Conservation (phyloP, 805 yeast genomes). For the Spencermartinsiella europaea region DNA sequence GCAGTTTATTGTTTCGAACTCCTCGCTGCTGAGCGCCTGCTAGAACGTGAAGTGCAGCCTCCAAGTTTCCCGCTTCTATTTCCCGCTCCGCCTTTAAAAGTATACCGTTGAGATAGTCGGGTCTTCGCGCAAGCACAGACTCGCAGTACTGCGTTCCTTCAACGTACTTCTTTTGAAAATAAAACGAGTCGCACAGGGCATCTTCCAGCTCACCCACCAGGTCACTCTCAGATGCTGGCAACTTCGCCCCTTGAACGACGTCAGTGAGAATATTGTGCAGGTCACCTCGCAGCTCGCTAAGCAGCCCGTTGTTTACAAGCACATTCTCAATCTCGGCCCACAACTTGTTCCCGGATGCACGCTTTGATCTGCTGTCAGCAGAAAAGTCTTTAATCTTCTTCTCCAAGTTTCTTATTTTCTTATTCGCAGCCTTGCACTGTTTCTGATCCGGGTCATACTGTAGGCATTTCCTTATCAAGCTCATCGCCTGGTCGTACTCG, state of each 20-base stretch:
- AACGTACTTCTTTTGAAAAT: conserved; percentile 28
- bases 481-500: conserved; percentile 48
- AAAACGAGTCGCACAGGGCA: conserved; percentile 39
- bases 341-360: conserved; percentile 23
- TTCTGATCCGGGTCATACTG: conserved; percentile 69
- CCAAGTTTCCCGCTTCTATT: conserved; percentile 19
- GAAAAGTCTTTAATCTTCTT: conserved; percentile 22
- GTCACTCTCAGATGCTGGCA: conserved; percentile 4
- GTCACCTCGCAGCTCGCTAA: conserved; percentile 16
- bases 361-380: conserved; percentile 15
- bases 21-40: conserved; percentile 18
- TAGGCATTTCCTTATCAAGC: conserved; percentile 59
- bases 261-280: conserved; percentile 4
- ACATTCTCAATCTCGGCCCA: conserved; percentile 16
- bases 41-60: conserved; percentile 17
- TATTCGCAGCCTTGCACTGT: conserved; percentile 45
- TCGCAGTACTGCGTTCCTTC: conserved; percentile 29
- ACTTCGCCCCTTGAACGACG: not conserved
- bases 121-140: conserved; percentile 19
- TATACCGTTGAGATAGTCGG: conserved; percentile 36
- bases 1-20: conserved; percentile 15
- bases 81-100: conserved; percentile 18
- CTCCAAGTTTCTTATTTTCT: conserved; percentile 25
- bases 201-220: conserved; percentile 32
- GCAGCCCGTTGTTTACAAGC: conserved; percentile 12